Conservation (phyloP, 139 green algal genomes). For the Asterochloris erici region DNA sequence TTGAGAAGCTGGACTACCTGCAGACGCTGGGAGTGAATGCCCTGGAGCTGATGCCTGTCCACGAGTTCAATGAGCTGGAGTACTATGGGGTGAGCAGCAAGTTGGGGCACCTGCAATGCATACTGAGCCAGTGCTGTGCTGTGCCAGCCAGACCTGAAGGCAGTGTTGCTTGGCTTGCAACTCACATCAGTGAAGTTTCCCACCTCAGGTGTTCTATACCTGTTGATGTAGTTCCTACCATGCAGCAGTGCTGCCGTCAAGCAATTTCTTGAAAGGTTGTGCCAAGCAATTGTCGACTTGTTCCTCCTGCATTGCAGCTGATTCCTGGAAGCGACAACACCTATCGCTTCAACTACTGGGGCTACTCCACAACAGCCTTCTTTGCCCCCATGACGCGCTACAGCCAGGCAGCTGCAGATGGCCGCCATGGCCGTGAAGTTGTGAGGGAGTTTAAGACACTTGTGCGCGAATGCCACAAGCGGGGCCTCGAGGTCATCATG, state of each 20-base stretch:
- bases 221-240: neutral
- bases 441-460: constrained; percentile 94
- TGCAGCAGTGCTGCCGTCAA: neutral
- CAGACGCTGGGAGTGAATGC: constrained; percentile 86
- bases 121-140: too few relatives aligned
- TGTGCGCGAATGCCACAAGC: constrained; percentile 84
- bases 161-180: too few relatives aligned
- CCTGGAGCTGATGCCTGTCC: constrained; percentile 95
- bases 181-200: neutral
- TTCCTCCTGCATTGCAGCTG: constrained; percentile 12
- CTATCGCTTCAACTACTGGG: constrained; percentile 95
- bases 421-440: constrained; percentile 33
- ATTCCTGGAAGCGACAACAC: constrained; percentile 35
- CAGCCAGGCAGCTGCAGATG: constrained; percentile 37
- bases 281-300: neutral
- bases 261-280: neutral
- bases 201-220: neutral
- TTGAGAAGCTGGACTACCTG: constrained; percentile 92
- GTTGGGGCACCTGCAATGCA: neutral
- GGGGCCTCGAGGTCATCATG: constrained; percentile 97
- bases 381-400: constrained; percentile 93
- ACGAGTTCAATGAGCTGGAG: constrained; percentile 99
- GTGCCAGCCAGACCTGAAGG: too few relatives aligned
- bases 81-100: constrained; percentile 69
- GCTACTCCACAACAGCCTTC: constrained; percentile 95